Base-by-base conservation (phyloP, 1,284 basidiomycete genomes). In the Wallemia hederae region DNA sequence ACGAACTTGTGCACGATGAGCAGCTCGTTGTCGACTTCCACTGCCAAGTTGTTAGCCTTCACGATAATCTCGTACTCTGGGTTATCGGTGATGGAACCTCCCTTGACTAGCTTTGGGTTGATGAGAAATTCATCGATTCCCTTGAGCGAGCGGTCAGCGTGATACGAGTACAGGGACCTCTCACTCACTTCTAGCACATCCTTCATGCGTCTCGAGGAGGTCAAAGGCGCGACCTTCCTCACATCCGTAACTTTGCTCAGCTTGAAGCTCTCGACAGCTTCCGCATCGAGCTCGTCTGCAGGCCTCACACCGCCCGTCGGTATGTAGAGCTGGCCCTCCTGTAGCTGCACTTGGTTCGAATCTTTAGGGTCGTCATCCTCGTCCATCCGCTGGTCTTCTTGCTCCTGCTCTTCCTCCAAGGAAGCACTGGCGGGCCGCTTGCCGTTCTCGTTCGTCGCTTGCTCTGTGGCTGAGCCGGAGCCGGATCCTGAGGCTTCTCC, bases 1-100 rank as follows among this genome's bases (percentile, higher is more conserved):
- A 98, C 94, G 75, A 96, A 98, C 83, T 98, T 98, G 75, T 99
- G 89, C 0, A 97, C 91, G 26, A 98, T 76, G 62, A 98, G 76
- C 62, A 96, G 87, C 71, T 98, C 94, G 67, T 99, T 98, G 72
- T 99, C 94, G 1, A 98, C 82, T 66, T 99, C 94, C 22, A 99
- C 94, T 0, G 90, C 90, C 62, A 97, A 75, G 72, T 98, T 99
- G 74, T 99, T 99, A 15, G 92, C 88, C 65, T 87, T 81, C 1
- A 99, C 94, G 66, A 98, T 97, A 62, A 98, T 76, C 63, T 83
- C 81, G 72, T 99, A 99, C 71, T 99, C 94, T 0, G 88, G 87
- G 69, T 92, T 91, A 64, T 91, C 78, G 70, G 91, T 88, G 0
- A 88, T 80, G 15, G 87, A 85, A 39, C 71, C 71, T 77, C 75